Percentiles rank a stretch among this genome's conserved stretches.
These are phyloP conservation scores for Chaetomiaceae sp. DNA, from an alignment of 2,329 filamentous ascomycete species.

Conservation along the genomic window DNA sequence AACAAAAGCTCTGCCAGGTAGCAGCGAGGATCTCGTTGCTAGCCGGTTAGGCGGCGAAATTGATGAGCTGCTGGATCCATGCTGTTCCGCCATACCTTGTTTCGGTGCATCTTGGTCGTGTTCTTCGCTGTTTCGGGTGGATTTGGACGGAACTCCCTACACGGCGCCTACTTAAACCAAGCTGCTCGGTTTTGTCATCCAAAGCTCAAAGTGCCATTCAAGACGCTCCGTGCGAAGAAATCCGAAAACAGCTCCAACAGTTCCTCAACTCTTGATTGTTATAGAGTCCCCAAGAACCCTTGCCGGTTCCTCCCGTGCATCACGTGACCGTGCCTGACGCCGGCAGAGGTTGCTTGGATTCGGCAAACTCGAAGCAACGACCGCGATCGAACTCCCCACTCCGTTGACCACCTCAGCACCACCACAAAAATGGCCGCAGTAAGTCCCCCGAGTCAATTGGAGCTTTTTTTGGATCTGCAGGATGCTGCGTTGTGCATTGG, in stretches of 20 bases:
- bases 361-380: conserved; percentile 39
- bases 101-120: neutral
- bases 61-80: neutral
- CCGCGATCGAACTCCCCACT: conserved; percentile 48
- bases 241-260: neutral
- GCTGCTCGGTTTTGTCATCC: no score
- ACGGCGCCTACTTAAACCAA: no score
- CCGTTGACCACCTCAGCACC: conserved; percentile 41
- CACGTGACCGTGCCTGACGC: conserved; percentile 25
- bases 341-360: conserved; percentile 23
- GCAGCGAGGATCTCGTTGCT: conserved; percentile 3
- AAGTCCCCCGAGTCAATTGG: conserved; percentile 40
- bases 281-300: neutral
- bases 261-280: neutral
- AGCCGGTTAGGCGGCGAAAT: neutral
- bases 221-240: no score
- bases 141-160: no score
- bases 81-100: neutral
- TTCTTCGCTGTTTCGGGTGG: no score
- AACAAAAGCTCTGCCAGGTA: conserved; percentile 1
- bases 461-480: neutral
- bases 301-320: conserved; percentile 20
- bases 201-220: no score
- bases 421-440: conserved; percentile 65
- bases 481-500: neutral